Percentiles rank a stretch among this genome's conserved stretches.
Evolutionary conservation across 768 basidiomycete genomes (phyloP).

Genomic region (Phaeotremella skinneri): DNA sequence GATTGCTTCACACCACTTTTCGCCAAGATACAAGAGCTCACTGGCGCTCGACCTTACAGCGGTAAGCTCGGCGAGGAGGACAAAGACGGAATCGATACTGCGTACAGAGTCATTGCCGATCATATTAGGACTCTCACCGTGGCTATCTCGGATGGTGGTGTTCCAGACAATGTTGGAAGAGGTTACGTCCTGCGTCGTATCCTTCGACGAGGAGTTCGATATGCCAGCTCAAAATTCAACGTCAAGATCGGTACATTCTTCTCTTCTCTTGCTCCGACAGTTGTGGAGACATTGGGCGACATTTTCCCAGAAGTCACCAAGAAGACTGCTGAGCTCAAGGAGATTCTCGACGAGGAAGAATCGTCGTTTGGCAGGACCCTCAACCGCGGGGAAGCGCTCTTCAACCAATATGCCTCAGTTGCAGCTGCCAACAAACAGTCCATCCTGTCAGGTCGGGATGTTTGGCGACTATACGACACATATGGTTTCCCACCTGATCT

Average conservation of each 20-base stretch:
- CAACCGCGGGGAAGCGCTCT: conserved; percentile 92
- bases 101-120: conserved; percentile 94
- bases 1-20: conserved; percentile 93
- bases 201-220: conserved; percentile 87
- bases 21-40: conserved; percentile 76
- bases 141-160: conserved; percentile 92
- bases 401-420: conserved; percentile 76
- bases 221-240: conserved; percentile 89
- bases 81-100: conserved; percentile 89
- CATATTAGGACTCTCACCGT: conserved; percentile 92
- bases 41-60: conserved; percentile 78
- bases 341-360: conserved; percentile 96
- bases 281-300: conserved; percentile 81
- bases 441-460: conserved; percentile 81
- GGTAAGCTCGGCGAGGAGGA: conserved; percentile 97
- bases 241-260: conserved; percentile 93
- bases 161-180: conserved; percentile 92
- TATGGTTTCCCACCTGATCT: conserved; percentile 97
- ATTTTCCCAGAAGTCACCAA: conserved; percentile 91
- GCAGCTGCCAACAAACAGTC: conserved; percentile 64
- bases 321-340: conserved; percentile 76
- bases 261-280: conserved; percentile 82
- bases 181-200: conserved; percentile 97
- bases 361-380: conserved; percentile 96
- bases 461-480: conserved; percentile 96